These are phyloP conservation scores for Penicillium sp. DNA, from an alignment of 2,329 filamentous ascomycete species.

Conservation along the genomic window DNA sequence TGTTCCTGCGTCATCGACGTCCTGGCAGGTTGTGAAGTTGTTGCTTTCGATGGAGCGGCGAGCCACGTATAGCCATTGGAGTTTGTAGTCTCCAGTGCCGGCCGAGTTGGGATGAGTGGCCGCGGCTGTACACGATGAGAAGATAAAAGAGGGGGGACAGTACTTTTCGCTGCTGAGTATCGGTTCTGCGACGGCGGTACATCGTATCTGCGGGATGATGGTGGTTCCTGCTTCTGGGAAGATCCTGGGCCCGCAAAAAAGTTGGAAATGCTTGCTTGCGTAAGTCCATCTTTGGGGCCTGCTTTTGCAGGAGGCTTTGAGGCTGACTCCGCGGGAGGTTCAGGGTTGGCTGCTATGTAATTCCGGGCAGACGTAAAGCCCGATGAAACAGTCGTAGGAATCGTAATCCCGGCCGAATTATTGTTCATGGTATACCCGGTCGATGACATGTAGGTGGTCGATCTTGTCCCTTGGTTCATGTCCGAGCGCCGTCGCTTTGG, in stretches of 20 bases:
- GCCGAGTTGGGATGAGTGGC: conserved; percentile 33
- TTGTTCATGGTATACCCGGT: conserved; percentile 64
- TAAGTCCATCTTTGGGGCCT: conserved; percentile 41
- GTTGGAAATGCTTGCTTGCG: conserved; percentile 53
- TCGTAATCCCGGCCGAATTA: conserved; percentile 35
- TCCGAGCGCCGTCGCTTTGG: conserved; percentile 33
- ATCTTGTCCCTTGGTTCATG: conserved; percentile 20
- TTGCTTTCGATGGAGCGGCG: conserved; percentile 25
- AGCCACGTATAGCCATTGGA: conserved; percentile 39
- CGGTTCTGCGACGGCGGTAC: conserved; percentile 6
- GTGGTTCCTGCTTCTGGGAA: conserved; percentile 17
- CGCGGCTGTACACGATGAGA: conserved; percentile 35
- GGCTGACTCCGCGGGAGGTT: conserved; percentile 12
- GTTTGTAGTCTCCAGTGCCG: conserved; percentile 33
- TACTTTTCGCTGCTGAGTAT: conserved; percentile 8
- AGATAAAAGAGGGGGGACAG: conserved; percentile 25
- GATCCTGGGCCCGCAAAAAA: conserved; percentile 47
- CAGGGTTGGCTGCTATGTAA: conserved; percentile 46
- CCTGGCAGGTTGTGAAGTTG: conserved; percentile 19
- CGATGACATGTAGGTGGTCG: conserved; percentile 34
- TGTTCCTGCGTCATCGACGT: conserved; percentile 13
- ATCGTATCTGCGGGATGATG: conserved; percentile 14
- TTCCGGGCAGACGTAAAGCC: conserved; percentile 64
- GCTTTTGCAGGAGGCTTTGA: conserved; percentile 29
- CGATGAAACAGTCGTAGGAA: conserved; percentile 44